A percentile compares a stretch with the other conserved stretches of the same genome.
Evolutionary conservation across 2,329 filamentous ascomycete species (phyloP).

Genomic region (Tolypocladium nubicola): DNA sequence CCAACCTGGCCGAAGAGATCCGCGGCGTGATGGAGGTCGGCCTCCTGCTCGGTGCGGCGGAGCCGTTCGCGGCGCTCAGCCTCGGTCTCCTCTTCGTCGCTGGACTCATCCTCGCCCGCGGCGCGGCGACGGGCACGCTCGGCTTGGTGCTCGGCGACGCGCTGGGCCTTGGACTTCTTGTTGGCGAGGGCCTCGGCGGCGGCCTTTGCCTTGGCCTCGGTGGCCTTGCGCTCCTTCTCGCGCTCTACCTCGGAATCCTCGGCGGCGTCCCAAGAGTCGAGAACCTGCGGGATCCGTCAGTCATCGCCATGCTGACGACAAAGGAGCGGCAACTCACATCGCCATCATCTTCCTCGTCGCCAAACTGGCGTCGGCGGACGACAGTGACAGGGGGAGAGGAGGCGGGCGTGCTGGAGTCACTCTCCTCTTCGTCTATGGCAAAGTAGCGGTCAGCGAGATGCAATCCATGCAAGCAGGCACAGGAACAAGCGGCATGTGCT

Average conservation of each 20-base stretch:
- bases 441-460: conserved; percentile 11
- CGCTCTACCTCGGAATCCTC: conserved; percentile 96
- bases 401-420: conserved; percentile 22
- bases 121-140: conserved; percentile 42
- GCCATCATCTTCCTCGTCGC: conserved; percentile 79
- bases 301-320: neutral
- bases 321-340: conserved; percentile 50
- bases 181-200: conserved; percentile 79
- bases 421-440: conserved; percentile 27
- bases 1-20: conserved; percentile 79
- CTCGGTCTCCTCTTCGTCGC: conserved; percentile 64
- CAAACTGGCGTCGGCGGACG: conserved; percentile 54
- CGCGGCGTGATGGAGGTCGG: conserved; percentile 80
- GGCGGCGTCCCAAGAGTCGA: conserved; percentile 93
- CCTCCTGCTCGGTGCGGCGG: conserved; percentile 70
- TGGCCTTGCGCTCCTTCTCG: conserved; percentile 84
- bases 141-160: conserved; percentile 70
- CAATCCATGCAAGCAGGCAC: conserved; percentile 1
- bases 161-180: conserved; percentile 82
- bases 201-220: conserved; percentile 78
- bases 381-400: conserved; percentile 27
- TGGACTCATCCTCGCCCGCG: conserved; percentile 44
- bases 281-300: conserved; percentile 45
- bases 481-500: neutral
- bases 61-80: conserved; percentile 64